Percentiles rank a stretch among this genome's conserved stretches.
phyloP scores from a whole-genome alignment of 352 stramenopile genomes.

The Globisporangium uncinulatum region DNA sequence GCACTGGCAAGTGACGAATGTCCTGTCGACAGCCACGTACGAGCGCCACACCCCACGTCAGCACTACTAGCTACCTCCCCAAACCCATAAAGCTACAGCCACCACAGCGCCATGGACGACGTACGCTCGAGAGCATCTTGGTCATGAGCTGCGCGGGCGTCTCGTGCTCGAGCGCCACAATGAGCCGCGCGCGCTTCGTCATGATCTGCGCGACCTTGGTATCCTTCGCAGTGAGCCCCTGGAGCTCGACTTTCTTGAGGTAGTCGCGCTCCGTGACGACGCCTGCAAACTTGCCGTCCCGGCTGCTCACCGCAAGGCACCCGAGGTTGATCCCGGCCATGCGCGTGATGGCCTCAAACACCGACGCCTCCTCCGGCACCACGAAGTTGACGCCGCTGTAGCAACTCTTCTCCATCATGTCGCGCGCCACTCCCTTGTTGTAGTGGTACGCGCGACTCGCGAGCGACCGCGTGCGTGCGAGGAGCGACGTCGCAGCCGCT shows the following conservation, averaged over 20 bases:
- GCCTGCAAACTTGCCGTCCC: conserved; percentile 85
- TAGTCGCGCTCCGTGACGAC: conserved; percentile 95
- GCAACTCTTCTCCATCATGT: conserved; percentile 92
- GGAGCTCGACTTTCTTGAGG: conserved; percentile 94
- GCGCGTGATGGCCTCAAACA: conserved; percentile 94
- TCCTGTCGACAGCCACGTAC: conserved; percentile 33
- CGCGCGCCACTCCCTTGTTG: conserved; percentile 77
- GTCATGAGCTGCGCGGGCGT: conserved; percentile 90
- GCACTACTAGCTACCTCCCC: not conserved
- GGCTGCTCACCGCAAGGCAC: conserved; percentile 88
- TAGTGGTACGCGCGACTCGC: conserved; percentile 42
- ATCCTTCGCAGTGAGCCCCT: conserved; percentile 82
- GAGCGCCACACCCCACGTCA: not conserved
- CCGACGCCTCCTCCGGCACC: conserved; percentile 88
- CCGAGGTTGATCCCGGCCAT: conserved; percentile 94
- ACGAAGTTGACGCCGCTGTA: conserved; percentile 95
- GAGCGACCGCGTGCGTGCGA: not conserved
- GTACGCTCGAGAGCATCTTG: conserved; percentile 93
- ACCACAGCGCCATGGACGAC: conserved; percentile 4
- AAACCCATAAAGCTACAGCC: not conserved
- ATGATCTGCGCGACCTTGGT: conserved; percentile 93
- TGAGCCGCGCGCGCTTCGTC: conserved; percentile 89
- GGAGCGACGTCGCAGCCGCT: not conserved
- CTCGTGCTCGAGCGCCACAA: conserved; percentile 84
- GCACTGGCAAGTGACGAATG: conserved; percentile 93